Percentiles rank a stretch among this genome's conserved stretches.
phyloP scores from a whole-genome alignment of 192 early-diverging fungal species.

The Jimgerdemannia flammicorona region DNA sequence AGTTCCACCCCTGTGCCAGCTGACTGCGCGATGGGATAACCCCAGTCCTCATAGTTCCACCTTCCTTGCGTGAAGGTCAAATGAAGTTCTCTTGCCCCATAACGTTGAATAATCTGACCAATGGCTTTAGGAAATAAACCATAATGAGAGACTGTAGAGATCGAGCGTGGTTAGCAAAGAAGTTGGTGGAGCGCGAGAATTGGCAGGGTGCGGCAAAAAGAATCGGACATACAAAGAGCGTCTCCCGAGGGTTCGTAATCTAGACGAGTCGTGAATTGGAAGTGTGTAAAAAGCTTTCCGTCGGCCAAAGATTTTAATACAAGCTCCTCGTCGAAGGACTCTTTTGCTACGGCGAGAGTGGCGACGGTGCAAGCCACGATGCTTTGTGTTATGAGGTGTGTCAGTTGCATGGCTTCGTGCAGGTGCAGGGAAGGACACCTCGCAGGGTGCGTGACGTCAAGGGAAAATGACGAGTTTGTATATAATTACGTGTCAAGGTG shows the following conservation, averaged over 20 bases:
- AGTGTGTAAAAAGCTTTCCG: slow-evolving; percentile 79
- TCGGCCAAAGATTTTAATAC: slow-evolving; percentile 65
- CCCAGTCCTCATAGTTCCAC: slow-evolving; percentile 82
- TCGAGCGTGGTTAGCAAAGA: slow-evolving; percentile 2
- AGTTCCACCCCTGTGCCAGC: slow-evolving; percentile 77
- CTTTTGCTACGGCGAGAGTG: not conserved
- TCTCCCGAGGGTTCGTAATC: slow-evolving; percentile 3
- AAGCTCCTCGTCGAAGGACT: slow-evolving; percentile 49
- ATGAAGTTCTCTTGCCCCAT: slow-evolving; percentile 75
- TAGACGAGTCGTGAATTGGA: slow-evolving; percentile 63
- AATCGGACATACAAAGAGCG: not conserved
- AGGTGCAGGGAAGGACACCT: too few species aligned
- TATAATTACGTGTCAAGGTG: too few species aligned
- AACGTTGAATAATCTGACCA: slow-evolving; percentile 75
- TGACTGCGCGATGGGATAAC: slow-evolving; percentile 51
- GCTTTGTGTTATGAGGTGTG: too few species aligned
- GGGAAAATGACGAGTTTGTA: not conserved
- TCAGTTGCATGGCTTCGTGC: too few species aligned
- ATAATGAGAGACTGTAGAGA: slow-evolving; percentile 59
- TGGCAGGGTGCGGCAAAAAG: not conserved
- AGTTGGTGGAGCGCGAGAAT: slow-evolving; percentile 2
- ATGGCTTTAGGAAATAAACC: slow-evolving; percentile 78
- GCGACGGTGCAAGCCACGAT: not conserved
- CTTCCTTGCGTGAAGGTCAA: slow-evolving; percentile 88
- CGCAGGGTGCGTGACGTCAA: not conserved